These are phyloP conservation scores for Rhodotorula sp. DNA, from an alignment of 1,284 basidiomycete genomes.

Conservation along the genomic window DNA sequence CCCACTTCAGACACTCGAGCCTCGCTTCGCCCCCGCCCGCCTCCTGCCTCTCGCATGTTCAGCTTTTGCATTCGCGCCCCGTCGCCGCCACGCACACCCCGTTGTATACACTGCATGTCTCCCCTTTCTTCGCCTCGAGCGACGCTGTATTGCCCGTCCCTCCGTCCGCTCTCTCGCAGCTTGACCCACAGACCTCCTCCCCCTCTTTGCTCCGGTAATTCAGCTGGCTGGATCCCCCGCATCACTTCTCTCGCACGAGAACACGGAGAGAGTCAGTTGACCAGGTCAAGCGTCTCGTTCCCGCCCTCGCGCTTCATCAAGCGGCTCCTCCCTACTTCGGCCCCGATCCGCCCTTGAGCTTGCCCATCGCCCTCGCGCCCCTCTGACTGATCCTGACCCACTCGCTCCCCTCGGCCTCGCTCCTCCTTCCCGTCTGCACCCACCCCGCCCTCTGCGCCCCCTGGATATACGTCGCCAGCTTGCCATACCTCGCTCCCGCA, in stretches of 20 bases:
- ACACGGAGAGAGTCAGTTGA: too few species aligned
- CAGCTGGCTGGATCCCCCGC: not conserved
- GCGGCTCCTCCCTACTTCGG: not conserved
- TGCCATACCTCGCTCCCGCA: not conserved
- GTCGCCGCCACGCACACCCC: too few species aligned
- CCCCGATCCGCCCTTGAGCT: not conserved
- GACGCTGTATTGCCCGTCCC: not conserved
- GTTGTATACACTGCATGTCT: not conserved
- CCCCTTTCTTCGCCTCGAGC: not conserved
- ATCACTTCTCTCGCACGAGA: too few species aligned
- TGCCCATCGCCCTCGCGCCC: conserved; percentile 13
- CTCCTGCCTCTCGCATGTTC: not conserved
- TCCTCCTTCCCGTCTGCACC: conserved; percentile 6
- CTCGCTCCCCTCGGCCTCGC: conserved; percentile 8
- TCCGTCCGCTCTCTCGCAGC: not conserved
- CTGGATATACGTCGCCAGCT: not conserved
- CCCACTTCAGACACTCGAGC: not conserved
- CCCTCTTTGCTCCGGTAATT: too few species aligned
- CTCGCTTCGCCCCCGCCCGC: not conserved
- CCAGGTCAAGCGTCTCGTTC: too few species aligned
- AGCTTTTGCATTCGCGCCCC: too few species aligned
- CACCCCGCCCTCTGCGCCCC: conserved; percentile 16
- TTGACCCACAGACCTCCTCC: too few species aligned
- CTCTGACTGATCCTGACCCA: conserved; percentile 18
- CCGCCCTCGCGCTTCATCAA: not conserved